Evolutionary conservation across 306 rosid genomes (phyloP).

Genomic region (Heteromeles arbutifolia): DNA sequence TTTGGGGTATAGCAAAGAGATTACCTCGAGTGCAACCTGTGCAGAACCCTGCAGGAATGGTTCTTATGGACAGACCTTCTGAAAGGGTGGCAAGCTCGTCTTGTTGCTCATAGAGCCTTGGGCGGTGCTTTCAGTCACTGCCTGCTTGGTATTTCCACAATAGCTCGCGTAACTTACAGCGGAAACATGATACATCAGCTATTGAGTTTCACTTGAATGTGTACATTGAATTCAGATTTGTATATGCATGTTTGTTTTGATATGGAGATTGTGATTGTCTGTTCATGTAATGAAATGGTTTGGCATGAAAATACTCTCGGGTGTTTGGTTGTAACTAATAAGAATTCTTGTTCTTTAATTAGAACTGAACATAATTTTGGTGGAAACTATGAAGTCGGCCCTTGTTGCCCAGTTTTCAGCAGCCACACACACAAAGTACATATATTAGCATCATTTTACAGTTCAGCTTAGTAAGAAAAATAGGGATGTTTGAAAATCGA

Average conservation of each 20-base stretch:
- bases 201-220: conserved; percentile 1
- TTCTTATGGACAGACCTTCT: conserved; percentile 45
- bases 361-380: neutral
- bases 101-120: conserved; percentile 34
- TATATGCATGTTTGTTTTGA: conserved; percentile 25
- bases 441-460: too few relatives aligned
- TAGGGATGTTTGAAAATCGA: too few relatives aligned
- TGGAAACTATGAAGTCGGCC: neutral
- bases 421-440: neutral
- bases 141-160: neutral
- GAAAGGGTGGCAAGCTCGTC: conserved; percentile 46
- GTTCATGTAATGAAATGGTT: conserved; percentile 16
- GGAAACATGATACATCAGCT: conserved; percentile 10
- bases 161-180: conserved; percentile 1
- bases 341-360: neutral
- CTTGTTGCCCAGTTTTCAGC: neutral
- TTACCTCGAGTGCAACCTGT: conserved; percentile 47
- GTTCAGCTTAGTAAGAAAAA: too few relatives aligned
- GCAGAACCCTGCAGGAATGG: conserved; percentile 52
- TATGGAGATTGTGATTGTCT: conserved; percentile 4
- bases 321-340: neutral
- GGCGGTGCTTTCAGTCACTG: neutral
- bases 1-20: conserved; percentile 36
- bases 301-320: neutral
- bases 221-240: conserved; percentile 27